A percentile compares a stretch with the other conserved stretches of the same genome.
These are phyloP conservation scores for Ploettnerulaceae sp. DNA, from an alignment of 2,329 filamentous ascomycete species.

Conservation along the genomic window DNA sequence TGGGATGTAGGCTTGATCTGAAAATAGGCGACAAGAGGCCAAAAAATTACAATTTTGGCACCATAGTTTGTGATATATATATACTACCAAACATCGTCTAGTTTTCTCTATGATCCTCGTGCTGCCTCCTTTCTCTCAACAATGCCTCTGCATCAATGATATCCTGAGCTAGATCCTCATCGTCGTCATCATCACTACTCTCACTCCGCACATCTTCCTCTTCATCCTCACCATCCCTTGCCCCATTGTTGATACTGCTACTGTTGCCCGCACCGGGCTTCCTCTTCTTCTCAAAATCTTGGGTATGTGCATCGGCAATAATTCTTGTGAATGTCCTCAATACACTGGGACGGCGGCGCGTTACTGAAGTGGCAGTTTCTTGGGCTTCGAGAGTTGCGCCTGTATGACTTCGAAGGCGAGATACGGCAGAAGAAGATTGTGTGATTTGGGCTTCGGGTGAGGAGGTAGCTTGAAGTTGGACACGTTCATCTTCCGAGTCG, in stretches of 20 bases:
- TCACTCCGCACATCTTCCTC: conserved; percentile 9
- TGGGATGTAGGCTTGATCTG: too few species aligned
- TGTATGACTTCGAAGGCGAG: conserved; percentile 22
- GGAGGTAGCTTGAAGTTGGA: not conserved
- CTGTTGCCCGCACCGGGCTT: conserved; percentile 31
- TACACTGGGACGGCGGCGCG: conserved; percentile 15
- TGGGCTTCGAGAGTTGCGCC: conserved; percentile 25
- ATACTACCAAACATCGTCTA: too few species aligned
- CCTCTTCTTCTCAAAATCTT: conserved; percentile 84
- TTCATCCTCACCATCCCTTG: conserved; percentile 14
- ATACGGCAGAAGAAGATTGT: conserved; percentile 15
- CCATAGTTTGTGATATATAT: too few species aligned
- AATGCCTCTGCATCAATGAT: conserved; percentile 23
- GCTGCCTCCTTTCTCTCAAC: conserved; percentile 15
- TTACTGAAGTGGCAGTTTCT: conserved; percentile 2
- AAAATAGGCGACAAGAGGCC: too few species aligned
- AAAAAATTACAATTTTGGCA: too few species aligned
- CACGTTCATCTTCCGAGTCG: conserved; percentile 19
- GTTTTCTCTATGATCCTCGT: too few species aligned
- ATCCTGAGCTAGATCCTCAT: conserved; percentile 25
- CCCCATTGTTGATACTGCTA: conserved; percentile 8
- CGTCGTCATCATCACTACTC: conserved; percentile 20
- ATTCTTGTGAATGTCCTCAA: conserved; percentile 50
- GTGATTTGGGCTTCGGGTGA: conserved; percentile 9
- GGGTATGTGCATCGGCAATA: conserved; percentile 78